Evolutionary conservation across 192 early-diverging fungal species (phyloP).

Genomic region (Coemansia sp.): DNA sequence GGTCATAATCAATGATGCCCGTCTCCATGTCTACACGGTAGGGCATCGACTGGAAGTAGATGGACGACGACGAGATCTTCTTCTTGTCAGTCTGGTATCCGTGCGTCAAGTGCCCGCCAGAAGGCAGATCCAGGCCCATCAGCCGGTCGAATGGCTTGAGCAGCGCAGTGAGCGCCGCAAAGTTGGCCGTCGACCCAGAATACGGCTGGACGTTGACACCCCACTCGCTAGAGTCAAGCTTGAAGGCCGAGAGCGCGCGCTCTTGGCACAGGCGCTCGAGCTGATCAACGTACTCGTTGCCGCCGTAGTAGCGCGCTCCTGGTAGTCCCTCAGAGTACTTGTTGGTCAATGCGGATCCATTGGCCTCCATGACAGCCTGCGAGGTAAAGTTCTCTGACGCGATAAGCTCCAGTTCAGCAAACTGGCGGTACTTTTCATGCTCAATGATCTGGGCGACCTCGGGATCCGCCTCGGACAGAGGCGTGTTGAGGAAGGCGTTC

Average conservation of each 20-base stretch:
- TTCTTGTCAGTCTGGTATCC: constrained; percentile 99
- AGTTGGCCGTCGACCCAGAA: constrained; percentile 99
- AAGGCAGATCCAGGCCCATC: constrained; percentile 99
- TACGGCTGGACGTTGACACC: constrained; percentile 99
- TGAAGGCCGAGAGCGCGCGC: constrained; percentile 93
- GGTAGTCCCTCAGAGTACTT: constrained; percentile 99
- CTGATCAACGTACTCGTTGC: constrained; percentile 96
- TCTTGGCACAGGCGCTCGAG: constrained; percentile 94
- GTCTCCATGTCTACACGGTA: constrained; percentile 90
- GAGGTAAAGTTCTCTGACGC: constrained; percentile 99
- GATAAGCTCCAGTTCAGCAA: constrained; percentile 96
- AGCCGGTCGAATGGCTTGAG: constrained; percentile 96
- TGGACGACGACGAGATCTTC: constrained; percentile 99
- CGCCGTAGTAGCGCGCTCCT: constrained; percentile 96
- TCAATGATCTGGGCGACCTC: constrained; percentile 93
- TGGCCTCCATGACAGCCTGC: constrained; percentile 99
- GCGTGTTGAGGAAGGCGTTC: constrained; percentile 81
- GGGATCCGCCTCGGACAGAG: constrained; percentile 88
- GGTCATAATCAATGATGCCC: constrained; percentile 93
- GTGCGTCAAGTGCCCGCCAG: constrained; percentile 99
- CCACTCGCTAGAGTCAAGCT: constrained; percentile 86
- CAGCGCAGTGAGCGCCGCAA: constrained; percentile 94
- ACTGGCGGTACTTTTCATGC: constrained; percentile 98
- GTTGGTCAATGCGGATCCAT: constrained; percentile 98
- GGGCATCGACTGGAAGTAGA: constrained; percentile 99